Base-by-base conservation (phyloP, 805 yeast species). In the Spencermartinsiella europaea region DNA sequence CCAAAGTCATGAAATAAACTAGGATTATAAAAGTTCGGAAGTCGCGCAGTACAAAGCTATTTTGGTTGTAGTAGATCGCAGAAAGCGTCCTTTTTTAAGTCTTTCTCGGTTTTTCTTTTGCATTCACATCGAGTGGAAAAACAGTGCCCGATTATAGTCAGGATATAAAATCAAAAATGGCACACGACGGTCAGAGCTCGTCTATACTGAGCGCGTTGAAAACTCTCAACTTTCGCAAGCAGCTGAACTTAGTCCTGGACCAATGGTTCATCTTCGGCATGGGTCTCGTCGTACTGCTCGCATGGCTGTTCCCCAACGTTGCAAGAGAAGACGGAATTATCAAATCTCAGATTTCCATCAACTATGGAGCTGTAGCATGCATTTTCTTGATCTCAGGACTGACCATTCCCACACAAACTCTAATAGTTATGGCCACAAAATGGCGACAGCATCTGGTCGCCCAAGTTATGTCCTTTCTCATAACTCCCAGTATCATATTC, bases 371-470 rank as follows among this genome's bases (percentile, higher is more conserved):
- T 0, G 95, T 88, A 15, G 95, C 95, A 0, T 67, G 85, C 38
- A 89, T 89, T 49, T 88, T 89, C 67, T 68, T 89, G 36, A 80
- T 86, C 28, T 81, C 89, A 41, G 96, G 96, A 0, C 64, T 88
- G 21, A 78, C 87, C 25, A 88, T 88, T 81, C 71, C 79, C 38
- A 78, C 93, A 0, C 72, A 67, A 36, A 77, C 77, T 22, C 68
- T 89, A 41, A 45, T 79, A 61, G 67, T 65, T n/a, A 86, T 85
- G 63, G 70, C 83, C 66, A 67, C 73, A 0, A 77, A 86, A 58
- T 86, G 93, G 93, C 71, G 95, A 56, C 93, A 91, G 0, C 96
- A 89, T 65, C 49, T 82, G 21, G 76, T 88, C 0, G 83, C 86
- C 4, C 67, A 84, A 38, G 54, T 80, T 2, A 70, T 80, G 49